Evolutionary conservation across 2,329 filamentous ascomycete species (phyloP), one percentile per base, ranked within the genome.

Genomic region (Nemania serpens): DNA sequence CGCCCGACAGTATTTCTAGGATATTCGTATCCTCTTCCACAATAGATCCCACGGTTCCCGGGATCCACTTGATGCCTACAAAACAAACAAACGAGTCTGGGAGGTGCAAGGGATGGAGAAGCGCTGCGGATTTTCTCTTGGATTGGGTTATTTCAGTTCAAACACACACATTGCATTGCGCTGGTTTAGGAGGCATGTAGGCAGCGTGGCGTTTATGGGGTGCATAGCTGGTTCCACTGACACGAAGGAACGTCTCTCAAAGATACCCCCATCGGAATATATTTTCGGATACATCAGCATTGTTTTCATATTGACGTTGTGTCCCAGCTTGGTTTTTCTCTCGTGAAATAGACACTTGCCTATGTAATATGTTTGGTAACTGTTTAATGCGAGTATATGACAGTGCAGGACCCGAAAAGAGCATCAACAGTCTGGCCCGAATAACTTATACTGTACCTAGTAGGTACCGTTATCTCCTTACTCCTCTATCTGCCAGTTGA

Each of bases 201-300:
- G 51, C 13, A 51, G 55, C 39, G 33, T 34, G 56, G 63, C 58
- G 61, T 59, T 63, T 50, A 57, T 17, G 25, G 33, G 47, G 34
- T 51, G 37, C 55, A 61, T 58, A 47, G 25, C 33, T 18, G 37
- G 41, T 59, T 54, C n/a, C 22, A 34, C 43, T 41, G 12, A 34
- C 43, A 47, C 29, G 29, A 37, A 12, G 6, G 13, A n/a, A 45
- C 45, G 25, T 41, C 51, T 52, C 59, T 61, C 54, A 36, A 56
- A 61, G 65, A 67, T 67, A 67, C 65, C 65, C 62, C 48, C 48
- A 29, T 59, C 17, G 18, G 41, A 58, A 39, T 61, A 25, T 17
- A 39, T 22, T 25, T 49, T 39, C 45, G 13, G 54, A 42, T 42
- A 48, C 13, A 51, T 22, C 10, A 36, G 34, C 17, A 20, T 2